Base-by-base conservation (phyloP, 176 grass and related monocot genomes). In the Rhynchospora pubera region DNA sequence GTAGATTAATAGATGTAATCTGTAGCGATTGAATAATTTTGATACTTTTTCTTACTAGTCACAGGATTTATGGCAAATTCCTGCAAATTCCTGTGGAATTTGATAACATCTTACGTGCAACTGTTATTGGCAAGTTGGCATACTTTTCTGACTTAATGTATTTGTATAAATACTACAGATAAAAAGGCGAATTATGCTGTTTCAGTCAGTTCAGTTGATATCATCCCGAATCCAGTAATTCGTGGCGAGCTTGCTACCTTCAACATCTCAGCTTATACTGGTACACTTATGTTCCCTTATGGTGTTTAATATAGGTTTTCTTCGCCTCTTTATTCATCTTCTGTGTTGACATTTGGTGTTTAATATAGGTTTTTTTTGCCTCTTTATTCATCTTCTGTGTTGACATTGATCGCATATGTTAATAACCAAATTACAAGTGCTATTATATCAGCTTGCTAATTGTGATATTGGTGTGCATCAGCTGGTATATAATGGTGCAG, bases 131-230 rank as follows among this genome's bases (percentile, higher is more conserved):
- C 32, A 68, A 18, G 15, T 12, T 73, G 50, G 3, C 47, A 52
- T 51, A 5, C 5, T 77, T 76, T 32, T 77, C 72, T 77, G 47
- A 77, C 24, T 62, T 50, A 3, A 46, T 14, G 9, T 45, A 65
- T 64, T 44, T 66, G 79, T 79, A 43, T n/a, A 79, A n/a, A 66
- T 30, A 34, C 61, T 65, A 63, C 91, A 99, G 92, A 86, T 10
- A 93, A 85, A 26, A n/a, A 15, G 12, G 85, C 79, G 52, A 10
- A 91, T 47, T 95, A 99, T 87, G 84, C 84, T 48, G 96, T 99
- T 84, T 88, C 91, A 84, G 90, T 95, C 26, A 99, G 53, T 64
- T 81, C 87, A 15, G 87, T 98, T 56, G 77, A 95, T 65, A 94
- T 98, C 66, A 79, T 76, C 56, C 96, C 92, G 16, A 65, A 93